phyloP scores from a whole-genome alignment of 1,284 basidiomycete species.

The Cutaneotrichosporon daszewskae region DNA sequence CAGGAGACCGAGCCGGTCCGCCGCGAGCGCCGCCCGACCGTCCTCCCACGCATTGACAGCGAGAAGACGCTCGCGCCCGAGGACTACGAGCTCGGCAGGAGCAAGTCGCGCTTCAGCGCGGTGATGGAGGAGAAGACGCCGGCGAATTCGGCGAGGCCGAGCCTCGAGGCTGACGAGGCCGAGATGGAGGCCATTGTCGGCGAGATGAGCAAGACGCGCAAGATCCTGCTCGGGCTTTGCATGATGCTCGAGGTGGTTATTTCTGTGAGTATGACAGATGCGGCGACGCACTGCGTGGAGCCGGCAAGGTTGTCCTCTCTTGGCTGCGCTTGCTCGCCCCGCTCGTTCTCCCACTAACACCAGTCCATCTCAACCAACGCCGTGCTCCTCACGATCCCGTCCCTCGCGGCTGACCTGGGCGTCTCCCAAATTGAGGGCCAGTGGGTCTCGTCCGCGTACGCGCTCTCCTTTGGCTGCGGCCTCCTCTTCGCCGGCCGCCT shows the following conservation, averaged over 20 bases:
- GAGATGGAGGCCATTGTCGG: background rate
- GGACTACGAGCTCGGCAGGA: conserved; percentile 1
- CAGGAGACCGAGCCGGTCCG: conserved; percentile 3
- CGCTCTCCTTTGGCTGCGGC: conserved; percentile 43
- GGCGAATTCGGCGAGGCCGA: too few relatives aligned
- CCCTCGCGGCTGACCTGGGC: conserved; percentile 36
- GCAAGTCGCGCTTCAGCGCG: background rate
- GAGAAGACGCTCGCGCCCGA: conserved; percentile 11
- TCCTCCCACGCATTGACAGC: conserved; percentile 15
- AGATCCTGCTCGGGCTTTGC: conserved; percentile 16
- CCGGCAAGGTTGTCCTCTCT: too few relatives aligned
- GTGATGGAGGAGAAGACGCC: background rate
- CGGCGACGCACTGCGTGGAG: too few relatives aligned
- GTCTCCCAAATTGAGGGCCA: conserved; percentile 33
- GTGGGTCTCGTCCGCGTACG: conserved; percentile 46
- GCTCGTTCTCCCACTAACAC: background rate
- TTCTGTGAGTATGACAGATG: conserved; percentile 13
- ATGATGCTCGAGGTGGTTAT: conserved; percentile 26
- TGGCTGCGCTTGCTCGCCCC: too few relatives aligned
- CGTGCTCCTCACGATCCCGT: conserved; percentile 34
- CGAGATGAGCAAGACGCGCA: conserved; percentile 5
- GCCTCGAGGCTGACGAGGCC: too few relatives aligned
- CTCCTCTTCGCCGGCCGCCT: conserved; percentile 46
- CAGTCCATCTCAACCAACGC: conserved; percentile 15
- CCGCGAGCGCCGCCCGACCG: background rate